These are phyloP conservation scores for Psidium friedrichsthalianum DNA, from an alignment of 345 rosid genomes.

Conservation along the genomic window DNA sequence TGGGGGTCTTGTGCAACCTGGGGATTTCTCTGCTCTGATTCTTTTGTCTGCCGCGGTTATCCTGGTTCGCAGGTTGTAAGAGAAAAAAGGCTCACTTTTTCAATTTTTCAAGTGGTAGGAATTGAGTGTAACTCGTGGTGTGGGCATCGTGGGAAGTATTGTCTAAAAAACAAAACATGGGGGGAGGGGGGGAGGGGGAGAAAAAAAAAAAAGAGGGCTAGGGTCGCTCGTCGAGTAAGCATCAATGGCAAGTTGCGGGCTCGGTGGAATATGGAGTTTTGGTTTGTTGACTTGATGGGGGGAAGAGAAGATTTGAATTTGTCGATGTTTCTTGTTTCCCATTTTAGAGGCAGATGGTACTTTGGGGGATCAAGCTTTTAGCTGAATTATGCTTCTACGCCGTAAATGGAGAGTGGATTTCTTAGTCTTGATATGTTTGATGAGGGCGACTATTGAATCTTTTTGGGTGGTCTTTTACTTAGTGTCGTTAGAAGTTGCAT, in stretches of 20 bases:
- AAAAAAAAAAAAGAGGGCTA: too few species aligned
- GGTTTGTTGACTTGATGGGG: background rate
- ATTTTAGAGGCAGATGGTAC: background rate
- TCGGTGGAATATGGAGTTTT: background rate
- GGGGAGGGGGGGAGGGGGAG: too few species aligned
- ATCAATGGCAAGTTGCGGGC: background rate
- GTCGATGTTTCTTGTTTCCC: background rate
- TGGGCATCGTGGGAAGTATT: background rate
- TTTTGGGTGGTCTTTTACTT: background rate
- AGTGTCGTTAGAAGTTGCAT: background rate
- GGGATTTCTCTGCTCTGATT: background rate
- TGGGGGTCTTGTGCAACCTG: background rate
- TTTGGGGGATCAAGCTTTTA: background rate
- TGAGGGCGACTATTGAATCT: background rate
- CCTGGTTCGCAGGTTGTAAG: background rate
- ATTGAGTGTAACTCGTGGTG: background rate
- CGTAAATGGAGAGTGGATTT: background rate
- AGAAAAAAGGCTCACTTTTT: fast-evolving
- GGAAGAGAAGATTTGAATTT: background rate
- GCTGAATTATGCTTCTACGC: background rate
- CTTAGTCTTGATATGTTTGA: background rate
- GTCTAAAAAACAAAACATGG: too few species aligned
- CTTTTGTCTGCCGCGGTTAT: background rate
- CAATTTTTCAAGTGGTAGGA: background rate
- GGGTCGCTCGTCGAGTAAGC: background rate